A percentile compares a stretch with the other conserved stretches of the same genome.
These are phyloP conservation scores for Colletotrichum trifolii DNA, from an alignment of 2,329 filamentous ascomycete species.

Conservation along the genomic window DNA sequence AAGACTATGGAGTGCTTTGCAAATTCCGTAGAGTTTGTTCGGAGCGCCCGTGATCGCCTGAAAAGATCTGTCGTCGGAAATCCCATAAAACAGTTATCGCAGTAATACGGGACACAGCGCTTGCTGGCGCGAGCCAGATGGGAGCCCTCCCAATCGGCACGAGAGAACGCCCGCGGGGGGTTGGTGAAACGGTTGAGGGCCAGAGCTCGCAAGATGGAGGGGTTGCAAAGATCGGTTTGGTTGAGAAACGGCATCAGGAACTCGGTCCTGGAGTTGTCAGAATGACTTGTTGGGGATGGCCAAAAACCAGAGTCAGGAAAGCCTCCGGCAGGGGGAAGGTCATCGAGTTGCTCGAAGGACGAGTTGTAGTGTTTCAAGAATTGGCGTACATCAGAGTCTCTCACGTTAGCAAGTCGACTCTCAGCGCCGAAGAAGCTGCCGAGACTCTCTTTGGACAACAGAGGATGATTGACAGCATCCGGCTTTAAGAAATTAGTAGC, in stretches of 20 bases:
- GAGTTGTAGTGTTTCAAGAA: no score
- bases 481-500: neutral
- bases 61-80: slow-evolving; percentile 3
- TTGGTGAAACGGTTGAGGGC: slow-evolving; percentile 8
- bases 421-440: no score
- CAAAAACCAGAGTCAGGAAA: no score
- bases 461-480: neutral
- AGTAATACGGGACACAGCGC: neutral
- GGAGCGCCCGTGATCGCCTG: neutral
- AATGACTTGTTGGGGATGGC: no score
- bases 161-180: slow-evolving; percentile 7
- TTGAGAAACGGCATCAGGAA: slow-evolving; percentile 24
- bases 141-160: slow-evolving; percentile 13
- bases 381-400: no score
- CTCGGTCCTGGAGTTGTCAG: neutral
- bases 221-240: slow-evolving; percentile 2
- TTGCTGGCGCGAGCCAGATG: slow-evolving; percentile 10
- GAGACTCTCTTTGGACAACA: neutral
- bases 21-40: neutral
- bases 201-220: slow-evolving; percentile 1
- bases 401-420: no score
- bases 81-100: slow-evolving; percentile 29
- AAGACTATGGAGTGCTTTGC: slow-evolving; percentile 6
- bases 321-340: no score
- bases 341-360: no score